Percentiles rank a stretch among this genome's conserved stretches.
Conservation (phyloP, 129 eudicot genomes). For the Artemisia tridentata region DNA sequence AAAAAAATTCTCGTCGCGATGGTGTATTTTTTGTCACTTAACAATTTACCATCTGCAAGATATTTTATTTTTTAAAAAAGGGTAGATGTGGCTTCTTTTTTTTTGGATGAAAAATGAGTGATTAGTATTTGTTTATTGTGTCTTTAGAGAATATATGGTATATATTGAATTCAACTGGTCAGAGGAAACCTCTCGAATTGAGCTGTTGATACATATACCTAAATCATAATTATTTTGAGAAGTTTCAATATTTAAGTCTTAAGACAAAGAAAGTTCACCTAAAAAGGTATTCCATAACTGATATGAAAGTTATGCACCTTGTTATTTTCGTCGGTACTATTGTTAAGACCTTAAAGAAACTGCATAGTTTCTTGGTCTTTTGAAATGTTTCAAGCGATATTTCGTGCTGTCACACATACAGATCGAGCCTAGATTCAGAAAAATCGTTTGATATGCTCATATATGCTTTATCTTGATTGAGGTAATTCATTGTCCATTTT, state of each 20-base stretch:
- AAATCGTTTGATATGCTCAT: neutral
- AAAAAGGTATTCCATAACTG: slow-evolving; percentile 3
- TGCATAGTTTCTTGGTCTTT: slow-evolving; percentile 45
- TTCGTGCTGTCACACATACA: slow-evolving; percentile 54
- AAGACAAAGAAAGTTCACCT: neutral
- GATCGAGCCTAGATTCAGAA: slow-evolving; percentile 18
- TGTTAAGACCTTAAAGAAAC: slow-evolving; percentile 75
- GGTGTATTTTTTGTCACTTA: no score
- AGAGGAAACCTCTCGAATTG: slow-evolving; percentile 72
- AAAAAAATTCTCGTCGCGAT: no score
- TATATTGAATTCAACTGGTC: slow-evolving; percentile 18
- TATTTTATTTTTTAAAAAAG: no score
- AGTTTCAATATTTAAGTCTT: slow-evolving; percentile 5
- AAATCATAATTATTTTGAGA: neutral
- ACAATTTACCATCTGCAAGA: no score
- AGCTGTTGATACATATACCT: slow-evolving; percentile 90
- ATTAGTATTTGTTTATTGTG: no score
- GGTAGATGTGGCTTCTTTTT: no score
- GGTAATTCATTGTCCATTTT: neutral
- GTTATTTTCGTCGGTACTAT: slow-evolving; percentile 54
- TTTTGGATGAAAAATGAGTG: no score
- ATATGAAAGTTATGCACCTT: slow-evolving; percentile 42
- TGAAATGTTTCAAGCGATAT: slow-evolving; percentile 78
- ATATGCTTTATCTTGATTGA: slow-evolving; percentile 8
- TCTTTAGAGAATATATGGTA: no score